Percentiles rank a stretch among this genome's conserved stretches.
Evolutionary conservation across 768 basidiomycete species (phyloP).

Genomic region (Suillus placidus): DNA sequence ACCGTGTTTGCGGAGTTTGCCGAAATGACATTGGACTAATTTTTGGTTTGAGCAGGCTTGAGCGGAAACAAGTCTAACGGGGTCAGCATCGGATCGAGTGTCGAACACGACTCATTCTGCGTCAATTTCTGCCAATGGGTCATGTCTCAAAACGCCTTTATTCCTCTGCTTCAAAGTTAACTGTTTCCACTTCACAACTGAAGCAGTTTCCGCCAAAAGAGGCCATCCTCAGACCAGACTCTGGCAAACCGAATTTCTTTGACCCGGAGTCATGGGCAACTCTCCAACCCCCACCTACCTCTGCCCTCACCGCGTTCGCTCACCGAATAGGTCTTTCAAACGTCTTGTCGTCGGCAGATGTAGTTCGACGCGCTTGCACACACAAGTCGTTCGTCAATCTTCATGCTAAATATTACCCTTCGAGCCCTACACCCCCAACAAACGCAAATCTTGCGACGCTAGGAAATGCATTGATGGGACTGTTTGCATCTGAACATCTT

Average conservation of each 20-base stretch:
- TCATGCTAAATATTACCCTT: slow-evolving; percentile 58
- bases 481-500: slow-evolving; percentile 86
- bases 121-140: slow-evolving; percentile 45
- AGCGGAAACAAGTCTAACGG: slow-evolving; percentile 14
- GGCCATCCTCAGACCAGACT: slow-evolving; percentile 38
- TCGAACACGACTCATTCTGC: slow-evolving; percentile 11
- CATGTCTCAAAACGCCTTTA: slow-evolving; percentile 59
- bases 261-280: slow-evolving; percentile 70
- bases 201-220: slow-evolving; percentile 65
- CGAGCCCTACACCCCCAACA: slow-evolving; percentile 54
- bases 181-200: slow-evolving; percentile 59
- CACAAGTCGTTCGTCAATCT: slow-evolving; percentile 69
- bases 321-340: slow-evolving; percentile 74
- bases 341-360: slow-evolving; percentile 53
- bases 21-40: slow-evolving; percentile 34
- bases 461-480: slow-evolving; percentile 88
- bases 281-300: slow-evolving; percentile 69
- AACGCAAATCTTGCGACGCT: slow-evolving; percentile 77
- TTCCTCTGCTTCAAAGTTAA: slow-evolving; percentile 50
- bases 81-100: slow-evolving; percentile 9
- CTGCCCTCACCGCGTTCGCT: slow-evolving; percentile 74
- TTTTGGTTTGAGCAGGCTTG: slow-evolving; percentile 19
- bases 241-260: slow-evolving; percentile 48
- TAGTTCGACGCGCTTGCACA: slow-evolving; percentile 76
- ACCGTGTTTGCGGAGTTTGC: slow-evolving; percentile 36